phyloP scores from a whole-genome alignment of 2,329 filamentous ascomycete genomes.

The Colletotrichum melonis region DNA sequence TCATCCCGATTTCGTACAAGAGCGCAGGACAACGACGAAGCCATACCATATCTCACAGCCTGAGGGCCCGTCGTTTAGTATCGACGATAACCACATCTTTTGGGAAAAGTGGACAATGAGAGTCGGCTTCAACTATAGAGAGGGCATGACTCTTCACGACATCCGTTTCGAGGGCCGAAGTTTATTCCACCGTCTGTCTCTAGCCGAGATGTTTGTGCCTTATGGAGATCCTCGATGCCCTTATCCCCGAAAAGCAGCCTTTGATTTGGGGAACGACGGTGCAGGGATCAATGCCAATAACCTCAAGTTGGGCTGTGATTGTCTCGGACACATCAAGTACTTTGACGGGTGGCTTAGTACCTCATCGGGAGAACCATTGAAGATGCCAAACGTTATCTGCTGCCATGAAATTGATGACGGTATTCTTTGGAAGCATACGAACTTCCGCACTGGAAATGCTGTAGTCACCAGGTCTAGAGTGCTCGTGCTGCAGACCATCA shows the following conservation, averaged over 20 bases:
- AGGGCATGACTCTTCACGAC: constrained; percentile 77
- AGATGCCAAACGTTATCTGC: constrained; percentile 49
- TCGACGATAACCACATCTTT: constrained; percentile 58
- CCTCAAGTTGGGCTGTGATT: constrained; percentile 74
- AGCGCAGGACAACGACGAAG: constrained; percentile 45
- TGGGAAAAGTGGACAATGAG: constrained; percentile 78
- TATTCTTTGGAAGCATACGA: constrained; percentile 74
- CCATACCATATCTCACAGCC: constrained; percentile 52
- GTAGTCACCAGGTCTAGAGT: constrained; percentile 68
- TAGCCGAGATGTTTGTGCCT: constrained; percentile 78
- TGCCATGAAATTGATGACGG: constrained; percentile 61
- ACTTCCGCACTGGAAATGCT: constrained; percentile 69
- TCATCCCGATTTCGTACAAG: constrained; percentile 43
- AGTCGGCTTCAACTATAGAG: constrained; percentile 76
- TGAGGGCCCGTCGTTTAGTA: constrained; percentile 49
- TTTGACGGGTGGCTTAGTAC: constrained; percentile 49
- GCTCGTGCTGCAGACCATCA: constrained; percentile 72
- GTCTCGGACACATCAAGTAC: constrained; percentile 70
- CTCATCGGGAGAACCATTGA: constrained; percentile 43
- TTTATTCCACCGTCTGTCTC: constrained; percentile 74
- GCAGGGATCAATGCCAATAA: constrained; percentile 75
- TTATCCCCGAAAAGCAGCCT: constrained; percentile 75
- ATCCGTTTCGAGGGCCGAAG: constrained; percentile 73
- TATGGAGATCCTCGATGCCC: constrained; percentile 74
- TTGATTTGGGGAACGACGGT: constrained; percentile 77